A percentile compares a stretch with the other conserved stretches of the same genome.
These are phyloP conservation scores for Elongisporangium prolatum DNA, from an alignment of 352 stramenopile genomes.

Conservation along the genomic window DNA sequence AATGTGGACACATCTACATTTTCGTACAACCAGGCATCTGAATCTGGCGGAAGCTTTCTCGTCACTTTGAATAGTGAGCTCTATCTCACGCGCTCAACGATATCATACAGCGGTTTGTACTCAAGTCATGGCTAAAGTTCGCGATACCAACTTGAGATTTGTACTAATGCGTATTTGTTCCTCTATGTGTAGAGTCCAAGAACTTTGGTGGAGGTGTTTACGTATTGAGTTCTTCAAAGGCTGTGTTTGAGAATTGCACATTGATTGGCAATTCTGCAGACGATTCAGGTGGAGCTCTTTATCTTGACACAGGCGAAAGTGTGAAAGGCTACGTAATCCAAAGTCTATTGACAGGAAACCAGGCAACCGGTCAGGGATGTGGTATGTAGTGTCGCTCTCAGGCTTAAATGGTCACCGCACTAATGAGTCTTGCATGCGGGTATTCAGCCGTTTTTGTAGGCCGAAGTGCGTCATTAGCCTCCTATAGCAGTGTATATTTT, in stretches of 20 bases:
- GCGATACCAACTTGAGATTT: background rate
- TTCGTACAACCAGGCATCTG: slow-evolving; percentile 29
- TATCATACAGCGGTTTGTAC: slow-evolving; percentile 34
- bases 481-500: slow-evolving; percentile 17
- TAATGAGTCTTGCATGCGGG: no score
- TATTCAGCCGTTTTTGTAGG: slow-evolving; percentile 42
- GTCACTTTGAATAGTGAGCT: slow-evolving; percentile 23
- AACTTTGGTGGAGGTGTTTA: slow-evolving; percentile 50
- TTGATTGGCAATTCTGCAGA: slow-evolving; percentile 46
- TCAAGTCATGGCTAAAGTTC: no score
- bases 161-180: background rate
- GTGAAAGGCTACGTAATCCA: slow-evolving; percentile 27
- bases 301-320: slow-evolving; percentile 41
- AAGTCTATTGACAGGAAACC: slow-evolving; percentile 24
- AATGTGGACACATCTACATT: slow-evolving; percentile 17
- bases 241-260: slow-evolving; percentile 16
- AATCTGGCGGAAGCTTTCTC: slow-evolving; percentile 44
- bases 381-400: slow-evolving; percentile 24
- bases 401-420: no score
- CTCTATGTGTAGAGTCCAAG: slow-evolving; percentile 34
- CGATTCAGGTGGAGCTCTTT: slow-evolving; percentile 54
- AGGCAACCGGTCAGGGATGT: slow-evolving; percentile 38
- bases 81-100: slow-evolving; percentile 17
- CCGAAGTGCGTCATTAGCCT: slow-evolving; percentile 27
- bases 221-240: slow-evolving; percentile 25